A percentile compares a stretch with the other conserved stretches of the same genome.
phyloP scores from a whole-genome alignment of 2,329 filamentous ascomycete species.

The Fulvia fulva region DNA sequence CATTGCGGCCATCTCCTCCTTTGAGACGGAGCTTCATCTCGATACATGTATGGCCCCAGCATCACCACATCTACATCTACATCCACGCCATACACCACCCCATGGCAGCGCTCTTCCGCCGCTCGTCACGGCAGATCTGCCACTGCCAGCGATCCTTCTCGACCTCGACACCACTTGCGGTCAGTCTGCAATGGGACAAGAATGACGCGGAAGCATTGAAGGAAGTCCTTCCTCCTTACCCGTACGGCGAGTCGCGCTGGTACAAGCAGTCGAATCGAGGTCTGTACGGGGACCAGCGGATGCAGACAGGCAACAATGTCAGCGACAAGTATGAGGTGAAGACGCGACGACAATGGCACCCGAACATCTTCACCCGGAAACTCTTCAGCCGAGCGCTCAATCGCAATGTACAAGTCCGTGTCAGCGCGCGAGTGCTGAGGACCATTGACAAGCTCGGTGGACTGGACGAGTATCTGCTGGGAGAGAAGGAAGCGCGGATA shows the following conservation, averaged over 20 bases:
- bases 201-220: conserved; percentile 31
- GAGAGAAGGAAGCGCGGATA: conserved; percentile 70
- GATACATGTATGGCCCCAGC: neutral
- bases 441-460: conserved; percentile 79
- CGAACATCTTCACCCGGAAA: conserved; percentile 65
- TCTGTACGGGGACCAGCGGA: conserved; percentile 56
- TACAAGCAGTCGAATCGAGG: conserved; percentile 74
- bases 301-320: conserved; percentile 77
- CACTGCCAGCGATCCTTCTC: conserved; percentile 30
- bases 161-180: conserved; percentile 23
- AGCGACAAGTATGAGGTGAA: conserved; percentile 65
- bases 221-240: conserved; percentile 53
- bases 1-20: neutral
- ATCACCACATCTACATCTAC: neutral
- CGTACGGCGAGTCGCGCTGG: conserved; percentile 63
- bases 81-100: neutral
- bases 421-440: conserved; percentile 63
- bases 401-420: conserved; percentile 61
- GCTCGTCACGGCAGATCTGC: conserved; percentile 13
- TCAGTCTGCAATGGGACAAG: conserved; percentile 30
- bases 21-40: conserved; percentile 2
- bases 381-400: conserved; percentile 63
- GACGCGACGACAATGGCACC: conserved; percentile 68
- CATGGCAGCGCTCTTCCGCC: conserved; percentile 29
- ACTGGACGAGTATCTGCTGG: conserved; percentile 85